phyloP scores from a whole-genome alignment of 2,329 filamentous ascomycete genomes.

The Cercospora sp. region DNA sequence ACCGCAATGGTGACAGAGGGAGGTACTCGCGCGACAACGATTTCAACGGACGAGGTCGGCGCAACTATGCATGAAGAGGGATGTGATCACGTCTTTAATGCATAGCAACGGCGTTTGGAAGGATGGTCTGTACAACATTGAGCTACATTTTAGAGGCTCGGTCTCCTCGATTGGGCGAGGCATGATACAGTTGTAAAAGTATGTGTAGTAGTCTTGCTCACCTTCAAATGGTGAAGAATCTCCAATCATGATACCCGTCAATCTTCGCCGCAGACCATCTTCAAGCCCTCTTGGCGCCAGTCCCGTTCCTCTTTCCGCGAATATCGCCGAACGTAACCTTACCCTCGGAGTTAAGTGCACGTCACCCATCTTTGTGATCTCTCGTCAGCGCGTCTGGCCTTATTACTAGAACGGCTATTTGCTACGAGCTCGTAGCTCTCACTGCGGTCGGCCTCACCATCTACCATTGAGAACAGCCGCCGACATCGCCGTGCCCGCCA shows the following conservation, averaged over 20 bases:
- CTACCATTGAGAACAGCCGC: constrained; percentile 1
- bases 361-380: not conserved
- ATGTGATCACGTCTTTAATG: constrained; percentile 9
- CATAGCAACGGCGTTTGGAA: constrained; percentile 17
- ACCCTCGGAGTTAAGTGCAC: not conserved
- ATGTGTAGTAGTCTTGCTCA: constrained; percentile 15
- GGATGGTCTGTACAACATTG: constrained; percentile 6
- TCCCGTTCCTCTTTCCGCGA: not conserved
- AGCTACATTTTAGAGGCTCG: not conserved
- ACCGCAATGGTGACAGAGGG: constrained; percentile 5
- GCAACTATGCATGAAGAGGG: not conserved
- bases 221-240: constrained; percentile 15
- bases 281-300: not conserved
- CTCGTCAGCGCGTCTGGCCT: not conserved
- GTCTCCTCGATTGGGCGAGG: not conserved
- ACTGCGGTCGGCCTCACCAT: not conserved
- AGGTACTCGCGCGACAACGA: not conserved
- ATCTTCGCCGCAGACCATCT: not conserved
- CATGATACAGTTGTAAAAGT: constrained; percentile 24
- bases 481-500: constrained; percentile 4
- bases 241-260: constrained; percentile 18
- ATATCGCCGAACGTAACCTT: not conserved
- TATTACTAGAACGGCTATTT: not conserved
- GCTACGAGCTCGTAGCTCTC: not conserved
- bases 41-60: not conserved